Evolutionary conservation across 139 green algal genomes (phyloP), one percentile per base, ranked within the genome.

Genomic region (Mychonastes homosphaera): DNA sequence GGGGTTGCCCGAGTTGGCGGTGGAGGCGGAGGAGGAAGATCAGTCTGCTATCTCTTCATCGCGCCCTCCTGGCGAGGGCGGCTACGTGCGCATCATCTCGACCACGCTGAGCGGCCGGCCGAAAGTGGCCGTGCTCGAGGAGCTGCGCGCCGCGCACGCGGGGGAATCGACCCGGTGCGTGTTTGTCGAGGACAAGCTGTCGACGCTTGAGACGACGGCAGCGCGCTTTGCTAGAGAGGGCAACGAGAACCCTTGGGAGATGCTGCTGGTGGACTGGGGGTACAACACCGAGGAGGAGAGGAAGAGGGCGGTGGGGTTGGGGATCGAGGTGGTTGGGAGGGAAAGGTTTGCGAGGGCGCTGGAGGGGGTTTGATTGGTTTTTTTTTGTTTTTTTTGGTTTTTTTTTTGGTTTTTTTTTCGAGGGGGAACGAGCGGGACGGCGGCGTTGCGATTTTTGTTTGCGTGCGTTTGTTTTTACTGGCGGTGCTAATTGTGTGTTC

Each of bases 201-300:
- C 58, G 49, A 96, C 89, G 4, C 72, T 96, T 35, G 79, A 95
- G 38, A 94, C 92, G 78, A 55, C 15, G 47, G n/a, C 7, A 55
- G 33, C 24, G 16, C 6, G 5, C 16, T 26, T 8, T 16, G 23
- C 6, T 16, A 55, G 47, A 33, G 15, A 5, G 24, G 23, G 10
- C 15, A 26, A 13, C 19, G 34, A 16, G 38, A 35, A 63, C 2
- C 26, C 58, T 21, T 95, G 83, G 81, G 47, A 80, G 44, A 72
- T 96, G 33, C 91, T 86, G 65, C 76, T 96, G 6, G 88, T 94
- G 35, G 86, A 96, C 60, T 96, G 88, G 88, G 88, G 88, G 1
- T 96, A 94, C 73, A 95, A 95, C 74, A 95, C 88, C 8, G 15
- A 50, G 3, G 13, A 34, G 18, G 84, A 95, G 75, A 53, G 80